Evolutionary conservation across 805 yeast genomes (phyloP).

Genomic region (Spathaspora girioi): DNA sequence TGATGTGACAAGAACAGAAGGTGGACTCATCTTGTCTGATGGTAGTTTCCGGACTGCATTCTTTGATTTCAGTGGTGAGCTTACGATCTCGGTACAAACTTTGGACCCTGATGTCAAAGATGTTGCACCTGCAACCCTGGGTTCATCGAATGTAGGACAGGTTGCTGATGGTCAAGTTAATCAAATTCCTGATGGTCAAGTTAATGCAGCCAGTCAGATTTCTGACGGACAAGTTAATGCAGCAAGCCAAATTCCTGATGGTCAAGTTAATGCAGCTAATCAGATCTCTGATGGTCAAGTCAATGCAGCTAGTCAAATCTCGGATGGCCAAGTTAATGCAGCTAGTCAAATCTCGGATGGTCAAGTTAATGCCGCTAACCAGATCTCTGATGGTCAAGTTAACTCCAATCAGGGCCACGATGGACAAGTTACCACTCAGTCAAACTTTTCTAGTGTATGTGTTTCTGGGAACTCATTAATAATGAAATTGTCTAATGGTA

Average conservation of each 20-base stretch:
- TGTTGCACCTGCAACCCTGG: background rate
- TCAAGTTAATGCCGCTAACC: conserved; percentile 22
- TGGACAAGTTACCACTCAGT: conserved; percentile 19
- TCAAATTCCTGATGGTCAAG: conserved; percentile 13
- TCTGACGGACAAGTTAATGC: conserved; percentile 25
- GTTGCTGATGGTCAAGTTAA: conserved; percentile 45
- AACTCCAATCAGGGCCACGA: too few species aligned
- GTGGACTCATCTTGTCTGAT: background rate
- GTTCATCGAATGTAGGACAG: conserved; percentile 16
- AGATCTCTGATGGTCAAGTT: conserved; percentile 27
- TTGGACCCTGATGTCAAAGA: background rate
- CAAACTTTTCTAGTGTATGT: background rate
- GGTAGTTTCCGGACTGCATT: background rate
- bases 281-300: conserved; percentile 30
- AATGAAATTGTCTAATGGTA: conserved; percentile 47
- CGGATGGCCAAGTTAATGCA: conserved; percentile 32
- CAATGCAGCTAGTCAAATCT: conserved; percentile 17
- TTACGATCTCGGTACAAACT: background rate
- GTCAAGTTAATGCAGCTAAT: conserved; percentile 15
- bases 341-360: conserved; percentile 31
- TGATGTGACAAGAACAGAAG: background rate
- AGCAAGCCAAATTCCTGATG: background rate
- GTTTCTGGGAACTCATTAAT: conserved; percentile 11
- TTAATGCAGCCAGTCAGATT: conserved; percentile 20
- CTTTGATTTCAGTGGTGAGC: background rate